Base-by-base conservation (phyloP, 1,284 basidiomycete species). In the Marasmius oreades region DNA sequence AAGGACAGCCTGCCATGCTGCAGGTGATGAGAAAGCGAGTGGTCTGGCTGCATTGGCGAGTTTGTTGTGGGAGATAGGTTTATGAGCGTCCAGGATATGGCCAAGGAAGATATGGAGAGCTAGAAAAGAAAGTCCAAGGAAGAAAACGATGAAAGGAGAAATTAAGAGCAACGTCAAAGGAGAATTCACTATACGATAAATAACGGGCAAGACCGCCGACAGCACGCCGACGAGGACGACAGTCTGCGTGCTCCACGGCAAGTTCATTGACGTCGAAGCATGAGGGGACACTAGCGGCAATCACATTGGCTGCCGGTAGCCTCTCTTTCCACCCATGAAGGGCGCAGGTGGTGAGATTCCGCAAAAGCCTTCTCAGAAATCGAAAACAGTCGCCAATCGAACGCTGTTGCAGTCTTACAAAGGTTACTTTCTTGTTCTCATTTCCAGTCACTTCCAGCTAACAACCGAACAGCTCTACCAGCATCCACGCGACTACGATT, bases 1-100 rank as follows among this genome's bases (percentile, higher is more conserved):
- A 45, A 91, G 77, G 42, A 92, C 87, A 0, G 87, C 91, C 66
- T 93, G 89, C 93, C 93, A 95, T 42, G 93, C 92, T 53, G 93
- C 92, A 12, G 92, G 90, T 1, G 92, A 93, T 6, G 92, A 92
- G 73, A 95, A 95, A 2, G 82, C 80, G 48, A 94, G 77, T 0
- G 89, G 88, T 36, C 82, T 79, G 11, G 90, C 83, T 1, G 86
- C 82, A 56, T 72, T 70, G 14, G 72, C 71, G 23, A 84, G 71
- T 36, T 70, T 69, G 55, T 76, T 75, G 14, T 59, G 62, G 18
- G 64, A 58, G 1, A 63, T 60, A 16, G 69, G 64, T 39, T 67
- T 66, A 28, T 68, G 76, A 12, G 72, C 68, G 66, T 90, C 87
- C 55, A 89, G 73, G 46, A 76, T 66, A 68, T 83, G 77, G 24